These are phyloP conservation scores for Alternaria metachromatica DNA, from an alignment of 2,329 filamentous ascomycete genomes.

Conservation along the genomic window DNA sequence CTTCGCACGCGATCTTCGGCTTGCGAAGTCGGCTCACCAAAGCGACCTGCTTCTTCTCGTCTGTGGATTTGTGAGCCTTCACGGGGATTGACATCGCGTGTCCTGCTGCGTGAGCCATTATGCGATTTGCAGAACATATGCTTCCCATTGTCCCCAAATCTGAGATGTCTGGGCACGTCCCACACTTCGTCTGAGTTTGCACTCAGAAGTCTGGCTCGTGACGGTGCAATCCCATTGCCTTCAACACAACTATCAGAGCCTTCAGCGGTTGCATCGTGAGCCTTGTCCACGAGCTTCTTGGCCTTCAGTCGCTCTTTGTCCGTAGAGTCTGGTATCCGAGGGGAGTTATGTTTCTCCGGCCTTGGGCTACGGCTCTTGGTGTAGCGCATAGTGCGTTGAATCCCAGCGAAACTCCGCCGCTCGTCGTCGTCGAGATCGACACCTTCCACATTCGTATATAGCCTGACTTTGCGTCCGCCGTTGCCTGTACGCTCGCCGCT, in stretches of 20 bases:
- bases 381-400: not conserved
- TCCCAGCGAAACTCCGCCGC: not conserved
- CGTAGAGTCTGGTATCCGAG: not conserved
- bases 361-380: not conserved
- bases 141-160: not conserved
- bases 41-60: not conserved
- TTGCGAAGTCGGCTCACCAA: not conserved
- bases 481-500: not conserved
- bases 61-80: not conserved
- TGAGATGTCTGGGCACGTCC: not conserved
- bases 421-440: not conserved
- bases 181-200: not conserved
- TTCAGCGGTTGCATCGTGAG: not conserved
- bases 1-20: not conserved
- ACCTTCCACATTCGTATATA: slow-evolving; percentile 1
- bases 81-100: not conserved
- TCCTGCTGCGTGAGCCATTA: not conserved
- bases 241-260: not conserved
- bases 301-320: not conserved
- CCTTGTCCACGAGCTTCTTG: not conserved
- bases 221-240: not conserved
- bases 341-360: not conserved
- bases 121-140: not conserved
- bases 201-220: not conserved
- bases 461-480: not conserved